These are phyloP conservation scores for Nakaseomyces sp. DNA, from an alignment of 1,139 yeast genomes.

Conservation along the genomic window DNA sequence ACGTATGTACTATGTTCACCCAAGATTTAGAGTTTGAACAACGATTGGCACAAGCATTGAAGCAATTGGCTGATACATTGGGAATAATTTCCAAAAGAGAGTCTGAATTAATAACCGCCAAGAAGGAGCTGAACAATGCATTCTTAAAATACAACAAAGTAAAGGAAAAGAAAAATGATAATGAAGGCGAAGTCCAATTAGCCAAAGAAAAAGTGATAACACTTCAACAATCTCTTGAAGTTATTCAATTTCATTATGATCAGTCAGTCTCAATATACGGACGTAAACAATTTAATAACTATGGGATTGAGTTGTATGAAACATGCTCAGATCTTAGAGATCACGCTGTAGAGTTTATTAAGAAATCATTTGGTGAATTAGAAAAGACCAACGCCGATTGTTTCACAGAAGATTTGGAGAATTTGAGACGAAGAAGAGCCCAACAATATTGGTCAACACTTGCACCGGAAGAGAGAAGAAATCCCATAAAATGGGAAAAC, in stretches of 20 bases:
- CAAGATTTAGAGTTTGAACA: slow-evolving; percentile 22
- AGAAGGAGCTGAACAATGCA: slow-evolving; percentile 17
- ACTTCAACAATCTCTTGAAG: slow-evolving; percentile 18
- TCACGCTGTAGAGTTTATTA: slow-evolving; percentile 16
- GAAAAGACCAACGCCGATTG: slow-evolving; percentile 15
- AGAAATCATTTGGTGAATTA: slow-evolving; percentile 18
- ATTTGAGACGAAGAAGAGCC: slow-evolving; percentile 20
- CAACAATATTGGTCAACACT: slow-evolving; percentile 24
- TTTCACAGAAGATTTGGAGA: slow-evolving; percentile 19
- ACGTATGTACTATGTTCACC: slow-evolving; percentile 20
- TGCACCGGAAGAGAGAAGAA: slow-evolving; percentile 18
- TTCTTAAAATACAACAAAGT: slow-evolving; percentile 16
- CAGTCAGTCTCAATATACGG: slow-evolving; percentile 20
- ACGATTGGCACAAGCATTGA: slow-evolving; percentile 16
- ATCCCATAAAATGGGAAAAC: slow-evolving; percentile 22
- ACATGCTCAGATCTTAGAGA: slow-evolving; percentile 21
- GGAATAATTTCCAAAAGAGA: slow-evolving; percentile 23
- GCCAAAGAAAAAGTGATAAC: slow-evolving; percentile 20
- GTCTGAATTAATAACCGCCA: slow-evolving; percentile 19
- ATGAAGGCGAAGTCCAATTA: slow-evolving; percentile 21
- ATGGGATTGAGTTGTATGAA: slow-evolving; percentile 21
- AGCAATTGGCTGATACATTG: slow-evolving; percentile 15
- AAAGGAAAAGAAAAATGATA: slow-evolving; percentile 20
- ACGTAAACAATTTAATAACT: slow-evolving; percentile 20
- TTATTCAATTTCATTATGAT: slow-evolving; percentile 19